Percentiles rank a stretch among this genome's conserved stretches.
These are phyloP conservation scores for Colletotrichum chrysophilum DNA, from an alignment of 2,329 filamentous ascomycete species.

Conservation along the genomic window DNA sequence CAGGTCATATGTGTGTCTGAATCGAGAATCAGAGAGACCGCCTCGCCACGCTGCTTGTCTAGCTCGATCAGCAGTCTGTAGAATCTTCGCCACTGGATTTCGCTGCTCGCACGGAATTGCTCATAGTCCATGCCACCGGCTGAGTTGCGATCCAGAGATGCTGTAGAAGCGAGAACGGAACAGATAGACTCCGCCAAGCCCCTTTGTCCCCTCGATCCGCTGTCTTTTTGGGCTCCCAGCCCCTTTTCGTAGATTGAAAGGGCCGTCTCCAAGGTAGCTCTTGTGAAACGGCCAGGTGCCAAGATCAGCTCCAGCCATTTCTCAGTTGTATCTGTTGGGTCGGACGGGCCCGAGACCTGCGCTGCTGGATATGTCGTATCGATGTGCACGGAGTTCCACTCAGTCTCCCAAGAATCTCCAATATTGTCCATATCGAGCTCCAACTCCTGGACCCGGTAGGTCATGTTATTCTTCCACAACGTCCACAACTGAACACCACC, in stretches of 20 bases:
- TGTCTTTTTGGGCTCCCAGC: slow-evolving; percentile 46
- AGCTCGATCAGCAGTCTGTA: slow-evolving; percentile 86
- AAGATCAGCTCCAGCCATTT: slow-evolving; percentile 88
- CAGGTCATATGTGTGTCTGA: slow-evolving; percentile 74
- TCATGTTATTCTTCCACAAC: slow-evolving; percentile 84
- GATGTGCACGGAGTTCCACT: slow-evolving; percentile 73
- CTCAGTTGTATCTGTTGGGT: slow-evolving; percentile 75
- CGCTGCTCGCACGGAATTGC: slow-evolving; percentile 74
- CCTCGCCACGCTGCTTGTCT: slow-evolving; percentile 84
- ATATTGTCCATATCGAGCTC: slow-evolving; percentile 73
- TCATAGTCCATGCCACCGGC: slow-evolving; percentile 76
- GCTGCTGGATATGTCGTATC: slow-evolving; percentile 61
- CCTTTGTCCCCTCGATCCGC: slow-evolving; percentile 48
- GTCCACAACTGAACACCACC: slow-evolving; percentile 71
- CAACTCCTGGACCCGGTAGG: slow-evolving; percentile 76
- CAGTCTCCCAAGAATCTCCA: slow-evolving; percentile 64
- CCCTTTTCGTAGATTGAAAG: slow-evolving; percentile 81
- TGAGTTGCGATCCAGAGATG: slow-evolving; percentile 65
- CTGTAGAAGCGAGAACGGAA: slow-evolving; percentile 72
- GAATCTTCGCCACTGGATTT: slow-evolving; percentile 88
- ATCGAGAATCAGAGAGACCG: slow-evolving; percentile 80
- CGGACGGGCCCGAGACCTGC: slow-evolving; percentile 64
- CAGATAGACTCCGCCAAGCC: slow-evolving; percentile 79
- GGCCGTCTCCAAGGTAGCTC: slow-evolving; percentile 81
- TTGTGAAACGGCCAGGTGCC: slow-evolving; percentile 81